Evolutionary conservation across 306 rosid species (phyloP), one percentile per base, ranked within the genome.

Genomic region (Vigna angularis): DNA sequence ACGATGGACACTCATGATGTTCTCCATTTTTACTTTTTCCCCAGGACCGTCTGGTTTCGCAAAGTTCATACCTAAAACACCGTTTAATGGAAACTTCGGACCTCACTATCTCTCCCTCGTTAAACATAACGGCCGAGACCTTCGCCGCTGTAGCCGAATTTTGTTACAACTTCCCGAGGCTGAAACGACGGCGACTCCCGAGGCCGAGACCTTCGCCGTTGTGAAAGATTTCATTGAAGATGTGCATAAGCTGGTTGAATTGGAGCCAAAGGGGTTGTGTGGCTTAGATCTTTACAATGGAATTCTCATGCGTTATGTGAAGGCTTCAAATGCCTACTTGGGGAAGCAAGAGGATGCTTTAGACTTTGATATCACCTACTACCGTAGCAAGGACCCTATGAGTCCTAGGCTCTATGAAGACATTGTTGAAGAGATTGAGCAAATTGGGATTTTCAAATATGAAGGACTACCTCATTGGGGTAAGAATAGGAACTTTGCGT

Each of bases 401-500:
- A 49, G 24, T 4, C 97, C 97, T 7, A 89, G 96, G 85, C 94
- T 94, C 51, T 68, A 83, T 24, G 91, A 90, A 63, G 97, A 85
- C 28, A 62, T 89, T 15, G 20, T 89, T 51, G 98, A 94, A 86
- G 98, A 94, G 82, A 40, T 91, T 6, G 97, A 94, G 77, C 98
- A 93, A 72, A 20, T 93, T 22, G 94, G 90, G 4, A 20, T 91
- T 20, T 73, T 91, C 79, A 91, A 89, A 74, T 94, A 94, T 52
- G 90, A 86, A 44, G 96, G 92, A 9, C 2, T 87, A 28, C 98
- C 98, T 0, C 98, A 93, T 3, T 89, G 96, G 94, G 93, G 98
- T 24, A 91, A 93, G 79, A 91, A 91, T 45, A 66, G 96, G 59
- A 87, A 91, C 79, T 16, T 87, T 34, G 96, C 91, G 0, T 93